phyloP scores from a whole-genome alignment of 257 asterid genomes.

The Asclepias syriaca region DNA sequence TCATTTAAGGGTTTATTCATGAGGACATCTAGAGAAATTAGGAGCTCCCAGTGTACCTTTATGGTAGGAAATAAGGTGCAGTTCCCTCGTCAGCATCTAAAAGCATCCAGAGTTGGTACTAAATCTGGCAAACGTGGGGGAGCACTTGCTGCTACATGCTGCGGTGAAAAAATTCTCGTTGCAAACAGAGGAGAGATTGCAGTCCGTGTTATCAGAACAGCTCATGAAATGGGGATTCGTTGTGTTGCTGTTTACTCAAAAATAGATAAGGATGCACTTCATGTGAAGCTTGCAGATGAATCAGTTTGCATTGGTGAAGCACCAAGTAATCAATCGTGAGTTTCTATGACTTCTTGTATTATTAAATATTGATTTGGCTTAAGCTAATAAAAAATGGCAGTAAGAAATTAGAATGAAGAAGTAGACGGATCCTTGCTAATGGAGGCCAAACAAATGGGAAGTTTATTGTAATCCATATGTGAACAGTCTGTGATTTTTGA shows the following conservation, averaged over 20 bases:
- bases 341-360: conserved; percentile 15
- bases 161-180: conserved; percentile 71
- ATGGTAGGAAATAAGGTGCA: conserved; percentile 55
- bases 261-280: conserved; percentile 94
- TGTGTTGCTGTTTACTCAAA: conserved; percentile 98
- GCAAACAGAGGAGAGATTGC: conserved; percentile 99
- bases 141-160: conserved; percentile 63
- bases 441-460: background rate
- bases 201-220: conserved; percentile 94
- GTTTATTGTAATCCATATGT: background rate
- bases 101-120: conserved; percentile 35
- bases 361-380: conserved; percentile 1
- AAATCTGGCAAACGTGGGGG: conserved; percentile 57
- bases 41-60: conserved; percentile 83
- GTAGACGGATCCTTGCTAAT: background rate
- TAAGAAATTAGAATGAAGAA: background rate
- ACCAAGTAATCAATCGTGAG: conserved; percentile 98
- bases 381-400: background rate
- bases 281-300: conserved; percentile 96
- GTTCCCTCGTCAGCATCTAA: conserved; percentile 53
- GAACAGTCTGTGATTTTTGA: background rate
- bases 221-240: conserved; percentile 99
- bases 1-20: conserved; percentile 55
- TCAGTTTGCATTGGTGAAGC: conserved; percentile 99
- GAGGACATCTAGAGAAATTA: conserved; percentile 47